phyloP scores from a whole-genome alignment of 2,329 filamentous ascomycete species.

The Grosmannia huntii region DNA sequence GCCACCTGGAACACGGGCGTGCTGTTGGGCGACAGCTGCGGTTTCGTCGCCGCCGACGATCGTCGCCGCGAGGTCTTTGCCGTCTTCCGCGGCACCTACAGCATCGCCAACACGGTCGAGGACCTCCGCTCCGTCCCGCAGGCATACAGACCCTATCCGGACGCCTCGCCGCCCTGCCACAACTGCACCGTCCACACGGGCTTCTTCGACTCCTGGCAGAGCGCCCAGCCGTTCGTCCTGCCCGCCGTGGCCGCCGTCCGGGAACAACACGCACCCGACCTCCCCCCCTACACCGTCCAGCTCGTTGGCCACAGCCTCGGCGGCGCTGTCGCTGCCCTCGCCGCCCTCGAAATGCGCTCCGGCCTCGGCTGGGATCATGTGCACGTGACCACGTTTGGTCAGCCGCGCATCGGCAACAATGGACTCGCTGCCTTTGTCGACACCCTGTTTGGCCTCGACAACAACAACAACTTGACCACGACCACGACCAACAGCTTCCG shows the following conservation, averaged over 20 bases:
- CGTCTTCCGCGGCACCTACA: conserved; percentile 90
- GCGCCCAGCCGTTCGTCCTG: conserved; percentile 57
- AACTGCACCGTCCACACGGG: conserved; percentile 92
- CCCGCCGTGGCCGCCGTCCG: conserved; percentile 49
- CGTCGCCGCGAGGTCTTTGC: conserved; percentile 49
- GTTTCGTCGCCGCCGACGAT: conserved; percentile 85
- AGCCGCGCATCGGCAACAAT: conserved; percentile 56
- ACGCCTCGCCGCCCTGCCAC: conserved; percentile 41
- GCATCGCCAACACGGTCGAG: conserved; percentile 77
- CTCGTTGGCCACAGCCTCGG: conserved; percentile 87
- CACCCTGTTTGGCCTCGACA: conserved; percentile 31
- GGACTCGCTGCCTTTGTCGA: conserved; percentile 44
- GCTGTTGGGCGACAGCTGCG: conserved; percentile 79
- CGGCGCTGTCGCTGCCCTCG: conserved; percentile 80
- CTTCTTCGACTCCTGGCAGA: conserved; percentile 75
- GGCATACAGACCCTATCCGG: conserved; percentile 72
- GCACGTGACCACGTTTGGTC: conserved; percentile 83
- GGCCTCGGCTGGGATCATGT: conserved; percentile 58
- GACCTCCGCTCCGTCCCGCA: conserved; percentile 85
- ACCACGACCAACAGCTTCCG: conserved; percentile 37
- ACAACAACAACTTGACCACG: not conserved
- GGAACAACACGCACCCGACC: conserved; percentile 11
- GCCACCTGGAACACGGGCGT: conserved; percentile 84
- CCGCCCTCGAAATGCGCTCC: conserved; percentile 63
- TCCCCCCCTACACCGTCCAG: conserved; percentile 57